Base-by-base conservation (phyloP, 2,329 filamentous ascomycete species). In the Fusarium concolor region DNA sequence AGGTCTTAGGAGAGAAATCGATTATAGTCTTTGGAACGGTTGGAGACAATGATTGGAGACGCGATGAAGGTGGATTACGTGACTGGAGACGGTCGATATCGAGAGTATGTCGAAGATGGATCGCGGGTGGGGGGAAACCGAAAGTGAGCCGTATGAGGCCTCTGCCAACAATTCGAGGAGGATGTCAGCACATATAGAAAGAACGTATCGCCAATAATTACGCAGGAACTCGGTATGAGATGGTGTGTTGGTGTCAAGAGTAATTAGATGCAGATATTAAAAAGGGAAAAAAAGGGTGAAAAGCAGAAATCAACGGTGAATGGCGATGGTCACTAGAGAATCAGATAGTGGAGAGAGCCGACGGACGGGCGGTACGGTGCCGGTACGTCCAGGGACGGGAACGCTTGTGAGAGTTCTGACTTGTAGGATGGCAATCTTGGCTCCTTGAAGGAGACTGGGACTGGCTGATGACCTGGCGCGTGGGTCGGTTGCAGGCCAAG, bases 111-210 rank as follows among this genome's bases (percentile, higher is more conserved):
- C 55, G 60, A 55, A 51, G 51, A 64, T 54, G 59, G 51, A 59
- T 67, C 62, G 57, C 39, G 62, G 42, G 71, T 59, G 70, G 68
- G 59, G 68, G 43, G 24, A 41, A 31, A 53, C 52, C 60, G 58
- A 65, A 61, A 57, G 52, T 52, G 56, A 54, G 47, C 58, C 62
- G 67, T 56, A 44, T 44, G 55, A 69, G 55, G 58, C 64, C 67
- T 62, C 52, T 68, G 42, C 52, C 65, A 63, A 60, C 52, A 57
- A 67, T 44, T 57, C 63, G 47, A 62, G 52, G 33, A 54, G 60
- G 57, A 59, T 65, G 64, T 73, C 56, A 73, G 71, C 71, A 72
- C 68, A 72, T 71, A 47, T 51, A 71, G 54, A 67, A 51, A 43
- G 24, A 43, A 46, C 22, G 37, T 45, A 22, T 58, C 45, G 46